A percentile compares a stretch with the other conserved stretches of the same genome.
Conservation (phyloP, 2,329 filamentous ascomycete species). For the Talaromyces sp. region DNA sequence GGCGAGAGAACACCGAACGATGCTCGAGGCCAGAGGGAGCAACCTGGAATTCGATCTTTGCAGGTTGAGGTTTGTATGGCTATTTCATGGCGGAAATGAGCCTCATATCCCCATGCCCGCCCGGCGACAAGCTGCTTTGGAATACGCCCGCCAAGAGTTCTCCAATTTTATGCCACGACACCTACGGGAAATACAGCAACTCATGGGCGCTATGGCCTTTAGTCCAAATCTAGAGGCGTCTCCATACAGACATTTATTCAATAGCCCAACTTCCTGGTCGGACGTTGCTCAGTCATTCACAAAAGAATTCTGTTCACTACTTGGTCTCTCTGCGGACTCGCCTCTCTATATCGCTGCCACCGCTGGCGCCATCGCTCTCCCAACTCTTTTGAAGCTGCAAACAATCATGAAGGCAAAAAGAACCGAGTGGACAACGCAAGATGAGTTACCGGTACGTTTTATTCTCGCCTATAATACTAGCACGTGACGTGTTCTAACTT, state of each 20-base stretch:
- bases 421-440: conserved; percentile 88
- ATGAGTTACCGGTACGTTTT: conserved; percentile 82
- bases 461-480: conserved; percentile 32
- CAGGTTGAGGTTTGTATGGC: conserved; percentile 81
- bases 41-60: conserved; percentile 94
- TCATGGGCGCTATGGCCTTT: conserved; percentile 76
- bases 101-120: conserved; percentile 37
- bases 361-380: conserved; percentile 85
- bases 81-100: conserved; percentile 66
- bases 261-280: conserved; percentile 68
- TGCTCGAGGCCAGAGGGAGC: conserved; percentile 75
- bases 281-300: conserved; percentile 85
- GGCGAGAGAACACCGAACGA: conserved; percentile 64
- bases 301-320: conserved; percentile 85
- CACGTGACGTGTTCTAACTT: background rate
- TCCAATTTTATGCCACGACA: conserved; percentile 68
- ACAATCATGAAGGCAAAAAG: conserved; percentile 81
- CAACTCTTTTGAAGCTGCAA: conserved; percentile 81
- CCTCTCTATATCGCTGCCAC: conserved; percentile 90
- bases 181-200: conserved; percentile 69
- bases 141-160: conserved; percentile 72
- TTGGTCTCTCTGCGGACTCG: conserved; percentile 84
- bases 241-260: conserved; percentile 74
- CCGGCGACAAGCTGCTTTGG: conserved; percentile 52
- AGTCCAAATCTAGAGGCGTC: conserved; percentile 66